Evolutionary conservation across 2,329 filamentous ascomycete species (phyloP), one percentile per base, ranked within the genome.

Genomic region (Colletotrichum euphorbiae): DNA sequence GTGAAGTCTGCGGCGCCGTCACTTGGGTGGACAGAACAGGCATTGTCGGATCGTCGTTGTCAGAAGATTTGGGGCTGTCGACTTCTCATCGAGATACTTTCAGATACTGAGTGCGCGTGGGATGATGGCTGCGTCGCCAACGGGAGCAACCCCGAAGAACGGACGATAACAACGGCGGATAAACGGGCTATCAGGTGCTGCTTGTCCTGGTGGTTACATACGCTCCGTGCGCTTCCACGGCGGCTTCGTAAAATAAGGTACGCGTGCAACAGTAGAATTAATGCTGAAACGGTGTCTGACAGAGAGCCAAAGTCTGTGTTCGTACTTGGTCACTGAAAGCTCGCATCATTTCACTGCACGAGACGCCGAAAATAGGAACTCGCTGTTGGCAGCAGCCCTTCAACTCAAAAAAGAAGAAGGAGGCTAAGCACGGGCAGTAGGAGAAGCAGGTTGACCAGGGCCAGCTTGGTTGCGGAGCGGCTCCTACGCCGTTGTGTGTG

Each of bases 341-440:
- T 54, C 54, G 54, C 54, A 59, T 65, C 54, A 28, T 50, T 19
- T 17, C 21, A 54, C 31, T 40, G 50, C 21, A 50, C 50, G 13
- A 46, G 57, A 38, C n/a, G 52, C 65, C 61, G 52, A 59, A 59
- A 65, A 68, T 65, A 68, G 65, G 61, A 65, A 58, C 38, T 52
- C 12, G 52, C 21, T 40, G 40, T 42, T 48, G 54, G 60, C 42
- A 68, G 52, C 61, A 42, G 46, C 52, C 55, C 21, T 45, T 48
- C 38, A 33, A 28, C 19, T 38, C 19, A 36, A n/a, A n/a, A n/a
- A 36, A n/a, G 12, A n/a, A 40, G 19, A 54, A 24, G 12, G 17
- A 54, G 17, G 48, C 15, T 15, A 60, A 59, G 36, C 52, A 50
- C 48, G 28, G 42, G 52, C n/a, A 63, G 36, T 28, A 36, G 51